A percentile compares a stretch with the other conserved stretches of the same genome.
Evolutionary conservation across 164 flowering plant species (phyloP).

Genomic region (Nelumbo lutea): DNA sequence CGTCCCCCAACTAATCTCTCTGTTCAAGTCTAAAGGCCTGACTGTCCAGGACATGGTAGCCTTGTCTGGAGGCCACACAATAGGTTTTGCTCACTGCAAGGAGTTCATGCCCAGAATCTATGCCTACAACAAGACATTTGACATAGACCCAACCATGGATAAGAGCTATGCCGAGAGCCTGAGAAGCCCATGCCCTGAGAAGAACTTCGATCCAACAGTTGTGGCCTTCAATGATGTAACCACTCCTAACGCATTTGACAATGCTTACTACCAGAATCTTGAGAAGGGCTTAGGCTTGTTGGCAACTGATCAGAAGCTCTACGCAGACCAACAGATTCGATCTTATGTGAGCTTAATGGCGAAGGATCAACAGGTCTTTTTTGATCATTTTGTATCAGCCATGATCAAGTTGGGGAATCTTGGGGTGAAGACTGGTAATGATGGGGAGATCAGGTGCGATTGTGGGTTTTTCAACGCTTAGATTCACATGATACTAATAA

Average conservation of each 20-base stretch:
- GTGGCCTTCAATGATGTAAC: constrained; percentile 66
- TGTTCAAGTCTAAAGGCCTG: constrained; percentile 39
- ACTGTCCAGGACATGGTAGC: constrained; percentile 61
- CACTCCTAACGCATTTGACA: constrained; percentile 69
- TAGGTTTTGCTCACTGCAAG: constrained; percentile 74
- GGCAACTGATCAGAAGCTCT: constrained; percentile 45
- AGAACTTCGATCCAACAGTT: constrained; percentile 41
- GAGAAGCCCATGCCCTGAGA: constrained; percentile 39
- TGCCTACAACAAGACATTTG: constrained; percentile 26
- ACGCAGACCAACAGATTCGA: constrained; percentile 37
- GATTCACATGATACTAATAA: no score
- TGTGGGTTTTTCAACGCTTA: constrained; percentile 41
- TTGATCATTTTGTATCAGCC: constrained; percentile 46
- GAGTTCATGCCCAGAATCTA: constrained; percentile 47
- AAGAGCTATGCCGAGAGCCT: constrained; percentile 41
- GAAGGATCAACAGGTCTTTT: constrained; percentile 43
- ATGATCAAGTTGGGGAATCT: constrained; percentile 56
- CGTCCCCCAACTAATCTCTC: constrained; percentile 27
- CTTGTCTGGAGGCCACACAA: constrained; percentile 67
- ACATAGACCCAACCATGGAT: constrained; percentile 39
- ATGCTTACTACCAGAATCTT: constrained; percentile 55
- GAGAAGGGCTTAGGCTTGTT: constrained; percentile 59
- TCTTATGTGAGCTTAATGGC: constrained; percentile 42
- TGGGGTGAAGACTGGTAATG: constrained; percentile 35
- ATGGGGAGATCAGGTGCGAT: constrained; percentile 48